Base-by-base conservation (phyloP, 2,329 filamentous ascomycete species). In the Lasiodiplodia theobromae region DNA sequence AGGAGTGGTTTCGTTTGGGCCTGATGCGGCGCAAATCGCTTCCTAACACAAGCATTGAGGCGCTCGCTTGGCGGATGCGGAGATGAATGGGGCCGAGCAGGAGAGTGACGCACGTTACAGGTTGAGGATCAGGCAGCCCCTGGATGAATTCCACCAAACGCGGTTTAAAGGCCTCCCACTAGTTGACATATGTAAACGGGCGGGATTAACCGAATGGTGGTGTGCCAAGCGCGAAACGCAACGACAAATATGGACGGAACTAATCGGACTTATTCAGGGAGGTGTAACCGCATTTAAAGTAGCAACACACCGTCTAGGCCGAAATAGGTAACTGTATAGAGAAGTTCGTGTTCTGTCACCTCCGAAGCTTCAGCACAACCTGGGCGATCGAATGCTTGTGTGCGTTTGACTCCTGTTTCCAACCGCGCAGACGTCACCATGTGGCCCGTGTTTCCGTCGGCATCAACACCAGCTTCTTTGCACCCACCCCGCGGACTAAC, bases 1-100 rank as follows among this genome's bases (percentile, higher is more conserved):
- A 63, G 44, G 54, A n/a, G 25, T 52, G 25, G 58, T 63, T 63
- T 63, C 44, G 58, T 52, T 52, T 37, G n/a, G 25, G 31, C 44
- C 49, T 34, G 10, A 51, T 4, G 40, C 40, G 16, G 44, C 51
- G 58, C 58, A 51, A 23, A 63, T 63, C 58, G 44, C 28, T 51
- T 51, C 58, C 58, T 37, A 63, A 63, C 44, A 63, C 44, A 63
- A 63, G 58, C 58, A 63, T 51, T 52, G 58, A 38, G 28, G 44
- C 58, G 58, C 44, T 63, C 58, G 58, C 44, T 63, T 31, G 38
- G 31, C 54, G 2, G 21, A 11, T 23, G 54, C 54, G 31, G 54
- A 57, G 54, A 57, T 57, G 54, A 60, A 60, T 16, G n/a, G 37
- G 38, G 16, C 34, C 6, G 18, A 28, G 44, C 16, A 60, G 31